Conservation (phyloP, 2,329 filamentous ascomycete species). For the Arthrobotrys musiformis region DNA sequence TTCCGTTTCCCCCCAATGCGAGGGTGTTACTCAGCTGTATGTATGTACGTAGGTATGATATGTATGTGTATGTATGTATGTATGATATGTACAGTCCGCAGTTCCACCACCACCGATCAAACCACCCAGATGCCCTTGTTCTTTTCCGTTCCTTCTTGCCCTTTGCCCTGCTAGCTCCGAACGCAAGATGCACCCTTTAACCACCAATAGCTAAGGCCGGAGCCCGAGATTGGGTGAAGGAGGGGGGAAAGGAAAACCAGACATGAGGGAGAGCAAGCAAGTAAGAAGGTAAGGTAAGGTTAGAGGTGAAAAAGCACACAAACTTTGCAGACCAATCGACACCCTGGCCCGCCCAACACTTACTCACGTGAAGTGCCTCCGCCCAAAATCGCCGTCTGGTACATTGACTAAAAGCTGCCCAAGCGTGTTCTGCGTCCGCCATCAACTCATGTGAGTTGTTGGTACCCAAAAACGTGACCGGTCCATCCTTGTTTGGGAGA, state of each 20-base stretch:
- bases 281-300: background rate
- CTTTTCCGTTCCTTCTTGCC: constrained; percentile 14
- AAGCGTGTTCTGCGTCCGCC: constrained; percentile 56
- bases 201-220: constrained; percentile 27
- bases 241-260: background rate
- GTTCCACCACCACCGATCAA: constrained; percentile 32
- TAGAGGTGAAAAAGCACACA: constrained; percentile 19
- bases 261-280: constrained; percentile 31
- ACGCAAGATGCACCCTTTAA: constrained; percentile 6
- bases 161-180: constrained; percentile 24
- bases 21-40: constrained; percentile 17
- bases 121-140: constrained; percentile 2
- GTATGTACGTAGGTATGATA: no score
- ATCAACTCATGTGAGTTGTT: constrained; percentile 56
- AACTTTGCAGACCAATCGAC: constrained; percentile 54
- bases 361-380: constrained; percentile 52
- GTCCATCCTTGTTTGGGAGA: constrained; percentile 56
- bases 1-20: constrained; percentile 31
- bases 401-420: constrained; percentile 53
- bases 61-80: background rate
- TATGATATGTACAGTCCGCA: background rate
- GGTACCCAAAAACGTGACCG: constrained; percentile 55
- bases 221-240: constrained; percentile 18
- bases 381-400: constrained; percentile 52
- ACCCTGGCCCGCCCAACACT: constrained; percentile 46